phyloP scores from a whole-genome alignment of 352 stramenopile genomes.

The Phytophthora sojae region DNA sequence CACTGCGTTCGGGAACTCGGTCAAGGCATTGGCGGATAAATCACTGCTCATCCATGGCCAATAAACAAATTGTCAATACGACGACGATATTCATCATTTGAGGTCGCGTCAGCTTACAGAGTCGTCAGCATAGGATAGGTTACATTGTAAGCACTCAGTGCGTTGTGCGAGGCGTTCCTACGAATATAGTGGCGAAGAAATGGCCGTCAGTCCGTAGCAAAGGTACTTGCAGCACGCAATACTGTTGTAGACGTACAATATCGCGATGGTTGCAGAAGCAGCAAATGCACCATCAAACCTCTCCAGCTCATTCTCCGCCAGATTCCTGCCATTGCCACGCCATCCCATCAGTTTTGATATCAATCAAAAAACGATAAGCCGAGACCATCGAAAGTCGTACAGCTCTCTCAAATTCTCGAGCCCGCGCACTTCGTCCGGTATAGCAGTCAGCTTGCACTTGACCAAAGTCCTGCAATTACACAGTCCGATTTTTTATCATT shows the following conservation, averaged over 20 bases:
- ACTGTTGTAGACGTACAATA: conserved; percentile 47
- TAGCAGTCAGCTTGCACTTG: conserved; percentile 54
- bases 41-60: conserved; percentile 40
- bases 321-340: conserved; percentile 38
- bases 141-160: conserved; percentile 45
- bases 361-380: no score
- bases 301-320: conserved; percentile 56
- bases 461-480: conserved; percentile 40
- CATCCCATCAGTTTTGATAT: background rate
- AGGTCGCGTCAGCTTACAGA: conserved; percentile 42
- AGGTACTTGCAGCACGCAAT: background rate
- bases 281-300: conserved; percentile 41
- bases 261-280: conserved; percentile 38
- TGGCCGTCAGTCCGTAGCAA: background rate
- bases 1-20: conserved; percentile 52
- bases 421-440: conserved; percentile 51
- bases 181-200: background rate
- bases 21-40: conserved; percentile 59
- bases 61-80: conserved; percentile 1
- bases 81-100: background rate
- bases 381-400: conserved; percentile 30
- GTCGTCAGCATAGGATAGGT: conserved; percentile 43
- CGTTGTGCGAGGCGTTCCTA: conserved; percentile 68
- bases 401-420: conserved; percentile 52
- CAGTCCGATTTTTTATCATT: background rate